Conservation (phyloP, 2,329 filamentous ascomycete genomes). For the Pseudopyrenochaeta lycopersici region DNA sequence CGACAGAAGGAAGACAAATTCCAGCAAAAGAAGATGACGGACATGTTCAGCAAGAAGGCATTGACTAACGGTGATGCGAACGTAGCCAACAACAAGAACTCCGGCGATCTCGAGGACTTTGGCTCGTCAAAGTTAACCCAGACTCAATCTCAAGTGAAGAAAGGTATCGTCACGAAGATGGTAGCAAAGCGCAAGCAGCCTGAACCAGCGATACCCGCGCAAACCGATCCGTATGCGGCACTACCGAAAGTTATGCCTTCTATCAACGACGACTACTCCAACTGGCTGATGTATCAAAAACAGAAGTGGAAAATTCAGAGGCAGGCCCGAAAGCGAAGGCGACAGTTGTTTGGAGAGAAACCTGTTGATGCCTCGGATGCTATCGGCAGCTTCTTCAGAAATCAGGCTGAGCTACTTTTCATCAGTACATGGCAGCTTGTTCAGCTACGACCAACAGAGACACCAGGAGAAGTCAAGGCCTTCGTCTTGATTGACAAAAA, state of each 20-base stretch:
- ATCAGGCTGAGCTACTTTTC: conserved; percentile 89
- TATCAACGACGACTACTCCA: conserved; percentile 85
- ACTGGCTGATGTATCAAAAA: conserved; percentile 93
- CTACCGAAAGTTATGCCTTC: conserved; percentile 85
- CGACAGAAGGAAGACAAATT: conserved; percentile 95
- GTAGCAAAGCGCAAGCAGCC: conserved; percentile 60
- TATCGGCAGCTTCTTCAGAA: conserved; percentile 80
- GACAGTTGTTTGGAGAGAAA: conserved; percentile 92
- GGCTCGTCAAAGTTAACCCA: conserved; percentile 64
- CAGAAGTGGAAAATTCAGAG: conserved; percentile 99
- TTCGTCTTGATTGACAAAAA: conserved; percentile 94
- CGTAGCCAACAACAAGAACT: conserved; percentile 64
- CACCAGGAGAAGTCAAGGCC: conserved; percentile 84
- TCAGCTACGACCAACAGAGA: conserved; percentile 83
- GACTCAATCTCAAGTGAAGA: conserved; percentile 50
- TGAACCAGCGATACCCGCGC: conserved; percentile 61
- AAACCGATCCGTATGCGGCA: conserved; percentile 79
- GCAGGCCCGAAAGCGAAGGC: conserved; percentile 81
- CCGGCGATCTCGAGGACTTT: conserved; percentile 81
- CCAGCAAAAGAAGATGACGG: conserved; percentile 99
- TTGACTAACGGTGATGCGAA: conserved; percentile 76
- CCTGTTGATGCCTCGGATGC: conserved; percentile 67
- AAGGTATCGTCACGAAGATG: conserved; percentile 54
- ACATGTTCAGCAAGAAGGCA: conserved; percentile 80
- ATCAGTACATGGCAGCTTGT: conserved; percentile 95